phyloP scores from a whole-genome alignment of 2,329 filamentous ascomycete species.

The Colletotrichum sp. region DNA sequence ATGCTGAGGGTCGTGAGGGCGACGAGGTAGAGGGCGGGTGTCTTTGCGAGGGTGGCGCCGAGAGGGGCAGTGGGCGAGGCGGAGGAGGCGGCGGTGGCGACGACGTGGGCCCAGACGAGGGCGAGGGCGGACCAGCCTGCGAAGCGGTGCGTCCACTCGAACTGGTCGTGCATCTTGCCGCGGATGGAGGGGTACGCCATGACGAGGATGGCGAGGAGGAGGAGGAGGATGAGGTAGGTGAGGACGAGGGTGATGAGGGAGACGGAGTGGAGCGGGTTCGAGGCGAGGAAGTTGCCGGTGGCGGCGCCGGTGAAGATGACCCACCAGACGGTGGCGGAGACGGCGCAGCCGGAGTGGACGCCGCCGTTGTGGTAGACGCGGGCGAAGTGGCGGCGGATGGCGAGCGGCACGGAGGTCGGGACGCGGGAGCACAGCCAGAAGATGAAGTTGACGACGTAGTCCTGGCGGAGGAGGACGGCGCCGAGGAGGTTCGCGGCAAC shows the following conservation, averaged over 20 bases:
- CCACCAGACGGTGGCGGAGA: conserved; percentile 56
- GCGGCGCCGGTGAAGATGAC: conserved; percentile 42
- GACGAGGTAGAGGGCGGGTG: conserved; percentile 70
- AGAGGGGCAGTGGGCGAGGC: conserved; percentile 39
- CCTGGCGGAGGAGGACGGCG: conserved; percentile 58
- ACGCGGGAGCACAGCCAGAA: conserved; percentile 52
- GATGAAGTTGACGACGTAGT: conserved; percentile 57
- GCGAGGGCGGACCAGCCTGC: conserved; percentile 70
- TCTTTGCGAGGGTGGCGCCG: conserved; percentile 40
- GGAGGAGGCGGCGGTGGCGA: conserved; percentile 56
- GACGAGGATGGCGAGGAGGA: conserved; percentile 64
- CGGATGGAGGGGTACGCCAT: conserved; percentile 71
- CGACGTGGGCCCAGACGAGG: conserved; percentile 68
- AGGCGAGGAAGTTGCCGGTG: conserved; percentile 39
- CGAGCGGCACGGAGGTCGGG: conserved; percentile 50
- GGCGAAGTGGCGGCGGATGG: conserved; percentile 50
- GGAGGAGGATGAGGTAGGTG: conserved; percentile 60
- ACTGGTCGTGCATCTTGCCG: conserved; percentile 68
- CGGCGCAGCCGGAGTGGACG: conserved; percentile 54
- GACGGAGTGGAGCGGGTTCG: neutral
- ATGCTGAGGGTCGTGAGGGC: conserved; percentile 67
- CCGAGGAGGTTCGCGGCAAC: conserved; percentile 54
- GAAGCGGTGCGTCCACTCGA: conserved; percentile 76
- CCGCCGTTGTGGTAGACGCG: conserved; percentile 60
- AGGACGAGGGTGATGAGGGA: conserved; percentile 48